Evolutionary conservation across 306 rosid genomes (phyloP), one percentile per base, ranked within the genome.

Genomic region (Sphenostylis stenocarpa): DNA sequence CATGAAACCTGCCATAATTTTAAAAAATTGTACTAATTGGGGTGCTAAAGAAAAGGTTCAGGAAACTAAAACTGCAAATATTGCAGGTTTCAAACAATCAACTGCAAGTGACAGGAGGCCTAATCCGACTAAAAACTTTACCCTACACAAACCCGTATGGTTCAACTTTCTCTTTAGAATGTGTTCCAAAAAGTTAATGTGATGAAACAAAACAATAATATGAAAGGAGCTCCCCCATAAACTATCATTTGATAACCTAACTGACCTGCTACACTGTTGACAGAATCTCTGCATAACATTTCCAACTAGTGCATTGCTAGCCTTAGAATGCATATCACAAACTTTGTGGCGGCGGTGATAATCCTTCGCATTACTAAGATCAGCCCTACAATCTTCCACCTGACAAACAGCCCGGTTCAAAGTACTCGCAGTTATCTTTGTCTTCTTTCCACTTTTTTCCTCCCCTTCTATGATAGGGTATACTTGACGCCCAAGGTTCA

Each of bases 201-300:
- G 67, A 60, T 31, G 41, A 60, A n/a, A 15, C 41, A 60, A 29
- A 15, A 6, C 52, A 70, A 44, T 67, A 82, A 24, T 33, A 29
- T 7, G 13, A 82, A 61, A 72, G 34, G 10, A 72, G 61, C 33
- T 51, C 60, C 19, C 43, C 19, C 61, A 68, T 61, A 58, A 80
- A 68, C 16, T n/a, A 57, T 16, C 5, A 75, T 47, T 64, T 74
- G 17, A 70, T 15, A 80, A 86, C 43, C 74, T 63, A 80, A 83
- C 90, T 84, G 68, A 94, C 98, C 98, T 90, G 91, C 98, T 94
- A 77, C 98, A 94, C 85, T 94, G 98, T 48, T 94, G 98, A 85
- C 98, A 94, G 73, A 94, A 94, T 56, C 98, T 83, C 84, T 94
- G 97, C 98, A 94, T 67, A 70, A 87, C 87, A 78, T 73, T 90